Evolutionary conservation across 495 filamentous ascomycete species (phyloP), one percentile per base, ranked within the genome.

Genomic region (Penicillium malachiteum): DNA sequence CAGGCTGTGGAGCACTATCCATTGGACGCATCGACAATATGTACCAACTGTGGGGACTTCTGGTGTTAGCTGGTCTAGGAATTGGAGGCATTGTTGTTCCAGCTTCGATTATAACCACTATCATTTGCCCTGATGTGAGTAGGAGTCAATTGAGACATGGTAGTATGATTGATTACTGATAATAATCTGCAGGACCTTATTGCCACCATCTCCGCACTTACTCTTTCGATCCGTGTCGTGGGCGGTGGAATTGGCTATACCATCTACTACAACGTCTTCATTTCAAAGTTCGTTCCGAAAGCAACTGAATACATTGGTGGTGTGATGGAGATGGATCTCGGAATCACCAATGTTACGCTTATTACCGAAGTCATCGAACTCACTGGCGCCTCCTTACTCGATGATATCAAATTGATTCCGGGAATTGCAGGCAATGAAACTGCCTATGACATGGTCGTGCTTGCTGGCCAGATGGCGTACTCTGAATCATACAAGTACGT

Each of bases 261-360:
- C 18, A 80, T 86, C 54, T 91, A 91, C 78, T 90, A 85, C 78
- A 91, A 89, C 64, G 78, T 91, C 60, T 91, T 89, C 72, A 67
- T 82, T 59, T 77, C 78, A 59, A 88, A 87, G 70, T 84, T 89
- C 55, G 57, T 78, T 12, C 78, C 82, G 0, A 67, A 74, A 16
- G 79, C 84, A 33, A 65, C 51, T 8, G 46, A 76, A 43, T 77
- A 81, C 50, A 79, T 88, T 13, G 80, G 78, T 17, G 77, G 73
- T 8, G 75, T 79, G 1, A 85, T 86, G 75, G 50, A 70, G 3
- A 62, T 66, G 12, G 51, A 81, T 49, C 70, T 81, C 37, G 77
- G 80, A 52, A 86, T 90, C 63, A 81, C 74, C 5, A 68, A 82
- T 56, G 44, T 57, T 0, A 59, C 58, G 14, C 55, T 67, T 11